Evolutionary conservation across 805 yeast species (phyloP).

Genomic region (Candida ascalaphidarum): DNA sequence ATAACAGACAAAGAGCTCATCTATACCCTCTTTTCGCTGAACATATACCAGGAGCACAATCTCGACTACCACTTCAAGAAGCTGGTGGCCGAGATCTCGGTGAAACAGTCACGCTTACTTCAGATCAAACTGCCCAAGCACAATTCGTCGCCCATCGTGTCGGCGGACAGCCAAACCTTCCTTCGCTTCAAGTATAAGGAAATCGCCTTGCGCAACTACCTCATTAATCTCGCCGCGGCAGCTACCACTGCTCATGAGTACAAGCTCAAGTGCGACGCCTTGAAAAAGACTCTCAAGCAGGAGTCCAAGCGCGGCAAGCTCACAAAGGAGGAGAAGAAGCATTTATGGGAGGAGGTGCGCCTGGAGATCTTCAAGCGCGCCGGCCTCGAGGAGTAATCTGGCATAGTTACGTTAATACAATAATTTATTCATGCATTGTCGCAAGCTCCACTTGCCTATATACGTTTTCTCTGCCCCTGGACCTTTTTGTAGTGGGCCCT

Average conservation of each 20-base stretch:
- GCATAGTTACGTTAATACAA: too few species aligned
- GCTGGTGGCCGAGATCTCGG: slow-evolving; percentile 42
- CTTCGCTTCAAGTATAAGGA: slow-evolving; percentile 31
- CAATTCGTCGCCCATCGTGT: slow-evolving; percentile 17
- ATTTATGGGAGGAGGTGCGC: slow-evolving; percentile 41
- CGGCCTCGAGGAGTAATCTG: slow-evolving; percentile 28
- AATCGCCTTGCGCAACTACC: slow-evolving; percentile 40
- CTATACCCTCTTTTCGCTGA: slow-evolving; percentile 30
- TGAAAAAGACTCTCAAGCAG: slow-evolving; percentile 18
- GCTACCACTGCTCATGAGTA: slow-evolving; percentile 46
- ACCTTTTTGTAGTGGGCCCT: slow-evolving; percentile 57
- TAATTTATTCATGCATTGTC: too few species aligned
- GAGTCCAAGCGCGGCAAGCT: slow-evolving; percentile 19
- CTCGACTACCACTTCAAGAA: slow-evolving; percentile 35
- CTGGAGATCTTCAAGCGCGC: slow-evolving; percentile 44
- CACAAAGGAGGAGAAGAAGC: slow-evolving; percentile 32
- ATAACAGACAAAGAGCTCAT: slow-evolving; percentile 36
- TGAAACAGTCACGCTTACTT: slow-evolving; percentile 35
- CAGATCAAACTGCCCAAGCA: slow-evolving; percentile 24
- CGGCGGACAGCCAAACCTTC: slow-evolving; percentile 18
- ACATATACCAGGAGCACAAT: slow-evolving; percentile 41
- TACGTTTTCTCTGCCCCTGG: slow-evolving; percentile 52
- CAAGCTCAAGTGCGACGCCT: slow-evolving; percentile 26
- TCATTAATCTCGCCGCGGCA: slow-evolving; percentile 46
- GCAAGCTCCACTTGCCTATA: too few species aligned